Evolutionary conservation across 2,329 filamentous ascomycete genomes (phyloP).

Genomic region (Sphaerostilbella broomeana): DNA sequence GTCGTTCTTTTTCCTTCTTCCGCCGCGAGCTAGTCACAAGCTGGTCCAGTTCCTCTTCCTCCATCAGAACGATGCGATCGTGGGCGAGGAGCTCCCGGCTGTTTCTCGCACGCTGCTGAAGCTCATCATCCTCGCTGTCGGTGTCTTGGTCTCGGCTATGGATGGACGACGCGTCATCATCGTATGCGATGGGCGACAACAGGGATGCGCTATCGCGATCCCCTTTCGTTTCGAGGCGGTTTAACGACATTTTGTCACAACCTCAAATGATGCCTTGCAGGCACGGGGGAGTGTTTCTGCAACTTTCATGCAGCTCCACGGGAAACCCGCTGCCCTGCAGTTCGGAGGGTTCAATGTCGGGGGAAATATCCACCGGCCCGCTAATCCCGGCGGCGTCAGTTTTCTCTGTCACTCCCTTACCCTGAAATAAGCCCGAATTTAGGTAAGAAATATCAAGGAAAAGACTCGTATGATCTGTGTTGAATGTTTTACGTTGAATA

Average conservation of each 20-base stretch:
- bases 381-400: neutral
- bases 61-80: slow-evolving; percentile 64
- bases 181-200: slow-evolving; percentile 58
- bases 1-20: slow-evolving; percentile 43
- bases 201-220: slow-evolving; percentile 38
- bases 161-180: slow-evolving; percentile 62
- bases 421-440: neutral
- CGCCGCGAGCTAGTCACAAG: slow-evolving; percentile 49
- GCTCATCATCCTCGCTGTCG: slow-evolving; percentile 68
- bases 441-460: too few relatives aligned
- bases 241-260: slow-evolving; percentile 15
- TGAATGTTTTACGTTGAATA: too few relatives aligned
- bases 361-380: slow-evolving; percentile 9
- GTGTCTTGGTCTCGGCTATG: slow-evolving; percentile 66
- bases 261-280: slow-evolving; percentile 9
- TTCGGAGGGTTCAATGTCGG: slow-evolving; percentile 8
- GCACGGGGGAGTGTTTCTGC: neutral
- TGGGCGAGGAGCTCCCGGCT: slow-evolving; percentile 63
- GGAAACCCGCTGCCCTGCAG: neutral
- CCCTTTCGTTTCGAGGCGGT: slow-evolving; percentile 18
- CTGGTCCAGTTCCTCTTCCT: slow-evolving; percentile 65
- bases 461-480: too few relatives aligned
- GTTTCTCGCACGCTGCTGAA: slow-evolving; percentile 58
- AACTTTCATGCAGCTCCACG: slow-evolving; percentile 2
- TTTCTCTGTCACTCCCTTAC: neutral